Percentiles rank a stretch among this genome's conserved stretches.
Evolutionary conservation across 441 rosid species (phyloP).

Genomic region (Isatis lusitanica): DNA sequence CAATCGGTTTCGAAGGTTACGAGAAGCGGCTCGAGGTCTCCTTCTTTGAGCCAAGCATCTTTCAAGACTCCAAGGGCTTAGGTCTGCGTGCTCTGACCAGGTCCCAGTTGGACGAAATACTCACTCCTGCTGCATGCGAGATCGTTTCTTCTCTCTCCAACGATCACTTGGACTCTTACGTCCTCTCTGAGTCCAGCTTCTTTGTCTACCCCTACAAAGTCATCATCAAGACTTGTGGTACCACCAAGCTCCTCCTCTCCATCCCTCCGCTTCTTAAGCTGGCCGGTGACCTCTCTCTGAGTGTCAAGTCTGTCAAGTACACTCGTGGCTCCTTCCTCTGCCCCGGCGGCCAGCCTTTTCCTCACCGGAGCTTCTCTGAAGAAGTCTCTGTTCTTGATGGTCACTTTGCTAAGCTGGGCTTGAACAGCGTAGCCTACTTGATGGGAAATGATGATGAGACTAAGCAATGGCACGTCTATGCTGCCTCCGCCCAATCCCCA

Average conservation of each 20-base stretch:
- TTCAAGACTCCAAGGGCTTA: slow-evolving; percentile 46
- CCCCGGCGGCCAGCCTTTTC: slow-evolving; percentile 42
- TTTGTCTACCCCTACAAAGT: slow-evolving; percentile 71
- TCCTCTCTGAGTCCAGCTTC: slow-evolving; percentile 81
- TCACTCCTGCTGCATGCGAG: slow-evolving; percentile 66
- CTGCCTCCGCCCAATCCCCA: slow-evolving; percentile 38
- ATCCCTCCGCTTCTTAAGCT: slow-evolving; percentile 63
- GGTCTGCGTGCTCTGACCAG: slow-evolving; percentile 61
- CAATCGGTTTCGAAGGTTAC: slow-evolving; percentile 76
- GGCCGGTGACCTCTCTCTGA: slow-evolving; percentile 45
- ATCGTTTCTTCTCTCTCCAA: slow-evolving; percentile 69
- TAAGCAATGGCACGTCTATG: slow-evolving; percentile 44
- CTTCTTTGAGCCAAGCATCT: slow-evolving; percentile 61
- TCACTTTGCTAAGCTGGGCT: slow-evolving; percentile 36
- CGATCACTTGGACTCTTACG: slow-evolving; percentile 60
- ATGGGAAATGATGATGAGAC: slow-evolving; percentile 42
- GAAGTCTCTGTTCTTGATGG: slow-evolving; percentile 45
- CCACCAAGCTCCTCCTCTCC: slow-evolving; percentile 69
- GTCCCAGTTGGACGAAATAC: slow-evolving; percentile 57
- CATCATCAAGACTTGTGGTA: slow-evolving; percentile 77
- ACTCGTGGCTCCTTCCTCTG: slow-evolving; percentile 46
- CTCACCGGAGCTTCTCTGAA: slow-evolving; percentile 46
- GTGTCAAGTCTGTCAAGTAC: slow-evolving; percentile 40
- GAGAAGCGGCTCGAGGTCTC: slow-evolving; percentile 69
- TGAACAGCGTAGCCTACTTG: slow-evolving; percentile 38